Percentiles rank a stretch among this genome's conserved stretches.
These are phyloP conservation scores for Hygrophila difformis DNA, from an alignment of 257 asterid genomes.

Conservation along the genomic window DNA sequence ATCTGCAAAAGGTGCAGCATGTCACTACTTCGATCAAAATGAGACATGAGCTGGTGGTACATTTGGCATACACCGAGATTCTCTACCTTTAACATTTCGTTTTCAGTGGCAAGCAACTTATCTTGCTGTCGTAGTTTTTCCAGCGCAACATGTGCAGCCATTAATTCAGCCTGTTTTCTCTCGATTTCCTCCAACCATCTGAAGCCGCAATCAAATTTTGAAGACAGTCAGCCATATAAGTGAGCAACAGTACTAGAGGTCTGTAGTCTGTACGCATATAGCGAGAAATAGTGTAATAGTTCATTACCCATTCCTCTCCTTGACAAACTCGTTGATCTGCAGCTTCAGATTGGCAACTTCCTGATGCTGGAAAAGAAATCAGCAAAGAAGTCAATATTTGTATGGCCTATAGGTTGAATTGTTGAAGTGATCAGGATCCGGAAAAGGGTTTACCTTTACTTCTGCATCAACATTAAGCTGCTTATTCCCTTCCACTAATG, in stretches of 20 bases:
- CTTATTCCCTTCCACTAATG: conserved; percentile 45
- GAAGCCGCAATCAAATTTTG: too few species aligned
- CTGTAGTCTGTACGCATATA: too few species aligned
- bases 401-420: conserved; percentile 7
- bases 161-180: conserved; percentile 83
- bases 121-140: conserved; percentile 64
- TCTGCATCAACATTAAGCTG: conserved; percentile 41
- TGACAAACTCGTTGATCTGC: conserved; percentile 65
- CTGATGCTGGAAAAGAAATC: conserved; percentile 49
- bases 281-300: conserved; percentile 14
- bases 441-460: conserved; percentile 43
- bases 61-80: neutral
- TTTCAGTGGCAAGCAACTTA: conserved; percentile 57
- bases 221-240: too few species aligned
- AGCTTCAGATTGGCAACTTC: conserved; percentile 57
- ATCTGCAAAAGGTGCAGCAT: conserved; percentile 30
- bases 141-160: conserved; percentile 63
- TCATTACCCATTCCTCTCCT: conserved; percentile 75
- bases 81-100: conserved; percentile 71
- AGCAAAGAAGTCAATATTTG: neutral
- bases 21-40: too few species aligned
- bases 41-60: too few species aligned
- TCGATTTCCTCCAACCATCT: conserved; percentile 97
- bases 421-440: conserved; percentile 12
- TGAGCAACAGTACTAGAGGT: too few species aligned